A percentile compares a stretch with the other conserved stretches of the same genome.
Conservation (phyloP, 1,284 basidiomycete genomes). For the Irpex sp. region DNA sequence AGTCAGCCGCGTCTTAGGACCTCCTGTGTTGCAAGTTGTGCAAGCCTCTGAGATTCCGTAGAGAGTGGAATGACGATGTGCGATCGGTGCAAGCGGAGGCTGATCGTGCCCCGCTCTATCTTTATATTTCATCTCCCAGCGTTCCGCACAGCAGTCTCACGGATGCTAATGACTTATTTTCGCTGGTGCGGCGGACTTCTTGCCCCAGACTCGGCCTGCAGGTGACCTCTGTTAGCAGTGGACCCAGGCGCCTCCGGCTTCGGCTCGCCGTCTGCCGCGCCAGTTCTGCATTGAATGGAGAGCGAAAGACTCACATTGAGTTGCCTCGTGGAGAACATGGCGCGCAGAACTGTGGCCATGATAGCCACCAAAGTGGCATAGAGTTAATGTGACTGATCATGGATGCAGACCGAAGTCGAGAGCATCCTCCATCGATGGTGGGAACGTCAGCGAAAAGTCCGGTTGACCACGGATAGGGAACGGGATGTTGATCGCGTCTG, state of each 20-base stretch:
- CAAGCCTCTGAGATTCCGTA: neutral
- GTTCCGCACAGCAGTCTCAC: neutral
- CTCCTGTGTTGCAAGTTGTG: neutral
- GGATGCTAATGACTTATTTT: neutral
- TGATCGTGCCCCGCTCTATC: neutral
- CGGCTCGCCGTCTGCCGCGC: neutral
- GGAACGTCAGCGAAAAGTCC: neutral
- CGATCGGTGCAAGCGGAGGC: neutral
- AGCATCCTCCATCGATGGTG: neutral
- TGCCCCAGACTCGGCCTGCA: neutral
- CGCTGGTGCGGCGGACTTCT: neutral
- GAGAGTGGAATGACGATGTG: neutral
- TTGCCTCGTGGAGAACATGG: neutral
- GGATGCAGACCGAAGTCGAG: neutral
- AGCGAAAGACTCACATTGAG: neutral
- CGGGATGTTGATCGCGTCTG: neutral
- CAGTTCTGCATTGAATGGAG: neutral
- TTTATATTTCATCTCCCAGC: neutral
- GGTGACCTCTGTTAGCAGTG: neutral
- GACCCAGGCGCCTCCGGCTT: neutral
- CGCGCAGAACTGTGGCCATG: neutral
- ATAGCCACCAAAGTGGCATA: neutral
- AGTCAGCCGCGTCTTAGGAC: neutral
- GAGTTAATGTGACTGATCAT: neutral
- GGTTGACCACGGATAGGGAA: neutral